A percentile compares a stretch with the other conserved stretches of the same genome.
These are phyloP conservation scores for Anthostomella pinea DNA, from an alignment of 2,329 filamentous ascomycete species.

Conservation along the genomic window DNA sequence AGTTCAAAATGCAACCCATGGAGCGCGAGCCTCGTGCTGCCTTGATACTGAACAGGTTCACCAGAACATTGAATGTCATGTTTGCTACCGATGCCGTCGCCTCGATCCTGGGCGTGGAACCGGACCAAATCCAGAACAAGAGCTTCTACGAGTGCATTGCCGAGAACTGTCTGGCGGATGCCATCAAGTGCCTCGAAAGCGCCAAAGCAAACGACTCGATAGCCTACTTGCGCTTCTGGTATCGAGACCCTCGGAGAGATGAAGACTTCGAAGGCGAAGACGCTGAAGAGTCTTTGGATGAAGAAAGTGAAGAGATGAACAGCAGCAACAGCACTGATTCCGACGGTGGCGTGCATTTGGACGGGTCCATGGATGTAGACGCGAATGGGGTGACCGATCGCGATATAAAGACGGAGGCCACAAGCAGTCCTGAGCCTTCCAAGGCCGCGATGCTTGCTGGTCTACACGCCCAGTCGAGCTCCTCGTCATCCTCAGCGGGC, in stretches of 20 bases:
- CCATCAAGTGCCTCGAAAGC: conserved; percentile 74
- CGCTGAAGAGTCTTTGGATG: conserved; percentile 43
- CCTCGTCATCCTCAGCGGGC: conserved; percentile 1
- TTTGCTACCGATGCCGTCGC: conserved; percentile 76
- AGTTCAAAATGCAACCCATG: conserved; percentile 64
- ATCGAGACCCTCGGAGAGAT: conserved; percentile 66
- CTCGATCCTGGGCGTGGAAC: conserved; percentile 70
- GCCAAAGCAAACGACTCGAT: conserved; percentile 91
- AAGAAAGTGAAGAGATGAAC: conserved; percentile 39
- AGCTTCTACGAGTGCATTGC: conserved; percentile 89
- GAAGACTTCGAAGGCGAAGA: conserved; percentile 47
- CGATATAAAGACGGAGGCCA: conserved; percentile 37
- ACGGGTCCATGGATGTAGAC: conserved; percentile 42
- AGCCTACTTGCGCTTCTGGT: conserved; percentile 84
- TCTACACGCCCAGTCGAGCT: conserved; percentile 1
- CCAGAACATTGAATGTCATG: conserved; percentile 78
- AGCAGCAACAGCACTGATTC: conserved; percentile 38
- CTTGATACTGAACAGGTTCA: conserved; percentile 83
- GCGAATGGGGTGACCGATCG: conserved; percentile 25
- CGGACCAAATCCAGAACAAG: conserved; percentile 67
- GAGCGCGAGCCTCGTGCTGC: conserved; percentile 79
- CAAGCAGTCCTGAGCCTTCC: conserved; percentile 29
- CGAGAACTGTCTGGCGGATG: conserved; percentile 71
- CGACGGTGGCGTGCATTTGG: conserved; percentile 44
- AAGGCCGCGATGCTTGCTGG: conserved; percentile 26